Percentiles rank a stretch among this genome's conserved stretches.
These are phyloP conservation scores for Daldinia childiae DNA, from an alignment of 495 filamentous ascomycete genomes.

Conservation along the genomic window DNA sequence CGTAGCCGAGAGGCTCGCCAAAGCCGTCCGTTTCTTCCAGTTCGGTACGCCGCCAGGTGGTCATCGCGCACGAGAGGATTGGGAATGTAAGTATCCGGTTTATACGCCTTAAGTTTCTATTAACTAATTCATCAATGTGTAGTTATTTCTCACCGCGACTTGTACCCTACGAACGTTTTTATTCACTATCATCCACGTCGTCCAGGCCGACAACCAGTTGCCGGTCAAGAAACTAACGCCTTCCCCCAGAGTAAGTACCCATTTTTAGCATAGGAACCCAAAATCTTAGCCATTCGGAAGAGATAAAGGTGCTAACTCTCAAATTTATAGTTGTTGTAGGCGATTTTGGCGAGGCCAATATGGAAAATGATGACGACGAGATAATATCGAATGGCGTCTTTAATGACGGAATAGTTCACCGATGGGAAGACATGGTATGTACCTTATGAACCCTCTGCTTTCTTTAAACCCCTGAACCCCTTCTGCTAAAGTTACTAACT, in stretches of 20 bases:
- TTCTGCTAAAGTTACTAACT: not conserved
- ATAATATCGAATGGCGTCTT: not conserved
- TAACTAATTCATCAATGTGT: not conserved
- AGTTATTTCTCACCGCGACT: not conserved
- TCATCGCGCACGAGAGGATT: not conserved
- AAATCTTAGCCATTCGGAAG: too few species aligned
- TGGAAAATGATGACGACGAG: not conserved
- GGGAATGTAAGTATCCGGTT: not conserved
- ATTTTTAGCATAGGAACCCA: not conserved
- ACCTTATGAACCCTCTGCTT: not conserved
- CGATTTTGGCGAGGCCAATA: not conserved
- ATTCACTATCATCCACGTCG: not conserved
- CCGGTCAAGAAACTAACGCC: not conserved
- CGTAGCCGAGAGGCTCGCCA: not conserved
- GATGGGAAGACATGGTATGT: not conserved
- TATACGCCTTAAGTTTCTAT: not conserved
- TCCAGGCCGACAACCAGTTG: not conserved
- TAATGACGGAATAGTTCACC: not conserved
- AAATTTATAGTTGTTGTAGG: not conserved
- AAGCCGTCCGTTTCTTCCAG: not conserved
- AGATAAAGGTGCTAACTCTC: too few species aligned
- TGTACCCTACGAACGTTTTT: not conserved
- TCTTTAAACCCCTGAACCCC: not conserved
- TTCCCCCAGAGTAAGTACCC: not conserved
- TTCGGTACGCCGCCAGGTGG: not conserved